Evolutionary conservation across 495 filamentous ascomycete genomes (phyloP), one percentile per base, ranked within the genome.

Genomic region (Trichocladium uniseriatum): DNA sequence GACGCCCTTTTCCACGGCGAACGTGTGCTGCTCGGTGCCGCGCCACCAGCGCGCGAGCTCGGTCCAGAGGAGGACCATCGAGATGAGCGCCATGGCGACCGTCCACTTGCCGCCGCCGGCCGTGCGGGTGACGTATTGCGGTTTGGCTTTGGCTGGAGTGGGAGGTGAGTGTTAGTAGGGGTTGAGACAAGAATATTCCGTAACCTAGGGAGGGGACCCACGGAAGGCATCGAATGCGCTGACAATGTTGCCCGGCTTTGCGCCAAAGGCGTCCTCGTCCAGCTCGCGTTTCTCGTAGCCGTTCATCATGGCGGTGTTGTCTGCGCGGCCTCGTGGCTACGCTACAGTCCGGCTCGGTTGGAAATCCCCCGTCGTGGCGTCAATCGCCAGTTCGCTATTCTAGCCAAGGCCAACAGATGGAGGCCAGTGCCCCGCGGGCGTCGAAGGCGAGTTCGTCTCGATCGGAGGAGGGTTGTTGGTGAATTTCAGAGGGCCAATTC

Each of bases 161-260:
- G 13, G 21, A 16, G 39, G 11, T 18, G 38, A 36, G 43, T 43
- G 58, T 68, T 57, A 72, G 67, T 56, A 22, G 34, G 24, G 22
- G 31, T n/a, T n/a, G n/a, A n/a, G n/a, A n/a, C n/a, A n/a, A n/a
- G n/a, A n/a, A n/a, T n/a, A n/a, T n/a, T n/a, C n/a, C n/a, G n/a
- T n/a, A n/a, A n/a, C n/a, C n/a, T n/a, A n/a, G n/a, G n/a, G 80
- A 43, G 31, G 55, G 38, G 18, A 80, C 86, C 62, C 77, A 96
- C 90, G 92, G 68, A 98, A 98, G 56, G 90, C 91, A 78, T 98
- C 92, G 67, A 98, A 98, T 32, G 89, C 86, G 66, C 81, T 78
- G 58, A 96, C 76, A 45, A 82, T 76, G 58, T 74, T 69, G 41
- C 72, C 73, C 35, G 69, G 70, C 70, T 86, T 84, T 53, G 83